Conservation (phyloP, 2,329 filamentous ascomycete genomes). For the Juglanconis juglandina region DNA sequence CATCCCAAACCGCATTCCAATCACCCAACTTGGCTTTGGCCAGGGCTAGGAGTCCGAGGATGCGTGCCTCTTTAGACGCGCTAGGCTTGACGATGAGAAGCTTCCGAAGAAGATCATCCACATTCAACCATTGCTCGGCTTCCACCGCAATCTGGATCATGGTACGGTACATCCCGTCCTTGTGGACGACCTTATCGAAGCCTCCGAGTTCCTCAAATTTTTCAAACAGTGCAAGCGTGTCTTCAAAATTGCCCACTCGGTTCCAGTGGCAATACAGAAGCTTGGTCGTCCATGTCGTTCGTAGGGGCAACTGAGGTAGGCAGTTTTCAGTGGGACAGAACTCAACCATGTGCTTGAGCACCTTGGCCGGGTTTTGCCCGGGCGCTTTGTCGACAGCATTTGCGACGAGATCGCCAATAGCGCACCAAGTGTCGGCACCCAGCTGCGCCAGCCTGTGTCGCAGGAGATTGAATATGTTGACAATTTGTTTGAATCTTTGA, state of each 20-base stretch:
- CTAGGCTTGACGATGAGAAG: conserved; percentile 25
- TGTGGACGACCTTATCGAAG: conserved; percentile 27
- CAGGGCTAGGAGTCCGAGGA: conserved; percentile 35
- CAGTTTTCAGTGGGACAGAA: conserved; percentile 20
- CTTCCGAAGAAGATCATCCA: conserved; percentile 28
- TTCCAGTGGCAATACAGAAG: conserved; percentile 35
- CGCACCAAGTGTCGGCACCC: conserved; percentile 7
- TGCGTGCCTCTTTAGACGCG: conserved; percentile 28
- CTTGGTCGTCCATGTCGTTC: conserved; percentile 34
- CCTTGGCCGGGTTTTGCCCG: conserved; percentile 25
- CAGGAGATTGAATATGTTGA: conserved; percentile 31
- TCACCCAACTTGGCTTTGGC: conserved; percentile 36
- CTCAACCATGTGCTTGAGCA: conserved; percentile 28
- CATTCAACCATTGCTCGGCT: conserved; percentile 29
- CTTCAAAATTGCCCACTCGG: conserved; percentile 24
- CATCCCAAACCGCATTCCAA: conserved; percentile 36
- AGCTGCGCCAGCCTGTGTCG: conserved; percentile 24
- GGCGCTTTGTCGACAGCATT: conserved; percentile 28
- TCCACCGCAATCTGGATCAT: conserved; percentile 40
- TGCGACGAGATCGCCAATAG: conserved; percentile 30
- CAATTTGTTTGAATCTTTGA: conserved; percentile 28
- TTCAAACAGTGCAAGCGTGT: conserved; percentile 26
- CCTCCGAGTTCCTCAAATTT: conserved; percentile 17
- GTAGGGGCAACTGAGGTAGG: conserved; percentile 21
- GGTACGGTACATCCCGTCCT: conserved; percentile 32